Evolutionary conservation across 495 filamentous ascomycete species (phyloP).

Genomic region (Bacidia gigantensis): DNA sequence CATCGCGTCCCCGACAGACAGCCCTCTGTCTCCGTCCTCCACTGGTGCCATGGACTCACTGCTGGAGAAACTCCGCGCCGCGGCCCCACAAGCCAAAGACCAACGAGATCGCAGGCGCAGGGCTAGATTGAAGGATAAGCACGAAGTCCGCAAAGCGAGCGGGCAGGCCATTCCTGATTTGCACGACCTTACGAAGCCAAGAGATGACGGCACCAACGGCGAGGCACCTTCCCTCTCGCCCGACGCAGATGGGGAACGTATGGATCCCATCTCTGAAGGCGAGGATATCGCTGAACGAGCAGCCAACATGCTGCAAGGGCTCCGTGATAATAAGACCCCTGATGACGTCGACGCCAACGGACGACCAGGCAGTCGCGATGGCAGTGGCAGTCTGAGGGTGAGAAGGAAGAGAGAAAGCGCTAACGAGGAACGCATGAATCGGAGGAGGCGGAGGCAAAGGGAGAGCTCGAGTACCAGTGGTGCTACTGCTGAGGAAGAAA

Average conservation of each 20-base stretch:
- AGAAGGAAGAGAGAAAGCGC: slow-evolving; percentile 52
- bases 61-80: slow-evolving; percentile 89
- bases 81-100: slow-evolving; percentile 76
- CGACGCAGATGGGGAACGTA: slow-evolving; percentile 16
- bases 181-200: slow-evolving; percentile 20
- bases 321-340: slow-evolving; percentile 49
- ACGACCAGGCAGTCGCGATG: slow-evolving; percentile 30
- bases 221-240: slow-evolving; percentile 16
- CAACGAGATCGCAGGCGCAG: slow-evolving; percentile 77
- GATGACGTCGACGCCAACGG: slow-evolving; percentile 25
- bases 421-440: slow-evolving; percentile 51
- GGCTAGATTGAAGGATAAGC: slow-evolving; percentile 76
- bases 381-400: slow-evolving; percentile 36
- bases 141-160: slow-evolving; percentile 80
- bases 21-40: slow-evolving; percentile 52
- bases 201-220: slow-evolving; percentile 16
- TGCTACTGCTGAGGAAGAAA: slow-evolving; percentile 14
- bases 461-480: slow-evolving; percentile 26
- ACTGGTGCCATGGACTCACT: slow-evolving; percentile 93
- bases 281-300: slow-evolving; percentile 76
- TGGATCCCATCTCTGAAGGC: slow-evolving; percentile 39
- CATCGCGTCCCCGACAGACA: slow-evolving; percentile 19
- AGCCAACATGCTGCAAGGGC: slow-evolving; percentile 65
- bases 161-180: slow-evolving; percentile 72
- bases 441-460: slow-evolving; percentile 37